These are phyloP conservation scores for Starmerella powellii DNA, from an alignment of 805 yeast genomes.

Conservation along the genomic window DNA sequence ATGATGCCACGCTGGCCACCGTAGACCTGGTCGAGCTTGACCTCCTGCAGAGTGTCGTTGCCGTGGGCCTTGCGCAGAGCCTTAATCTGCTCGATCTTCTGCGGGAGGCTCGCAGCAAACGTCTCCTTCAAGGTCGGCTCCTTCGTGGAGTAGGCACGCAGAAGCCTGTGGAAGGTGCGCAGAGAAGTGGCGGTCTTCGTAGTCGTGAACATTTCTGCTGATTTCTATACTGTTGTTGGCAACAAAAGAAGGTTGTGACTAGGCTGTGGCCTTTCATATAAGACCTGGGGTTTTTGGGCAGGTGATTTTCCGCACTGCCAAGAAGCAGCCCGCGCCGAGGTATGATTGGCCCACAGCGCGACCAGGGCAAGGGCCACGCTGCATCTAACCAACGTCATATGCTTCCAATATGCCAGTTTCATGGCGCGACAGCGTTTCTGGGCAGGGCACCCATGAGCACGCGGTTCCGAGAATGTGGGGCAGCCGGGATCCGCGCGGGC, in stretches of 20 bases:
- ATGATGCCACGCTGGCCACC: slow-evolving; percentile 88
- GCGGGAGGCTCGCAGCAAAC: slow-evolving; percentile 85
- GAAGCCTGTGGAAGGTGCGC: slow-evolving; percentile 12
- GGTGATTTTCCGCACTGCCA: background rate
- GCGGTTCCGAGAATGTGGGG: no score
- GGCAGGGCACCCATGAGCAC: no score
- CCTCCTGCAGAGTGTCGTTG: slow-evolving; percentile 59
- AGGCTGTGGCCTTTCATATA: no score
- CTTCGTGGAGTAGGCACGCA: slow-evolving; percentile 24
- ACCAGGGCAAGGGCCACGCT: no score
- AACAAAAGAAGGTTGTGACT: background rate
- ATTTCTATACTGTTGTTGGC: background rate
- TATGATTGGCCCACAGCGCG: no score
- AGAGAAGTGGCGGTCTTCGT: slow-evolving; percentile 9
- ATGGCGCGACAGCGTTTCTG: no score
- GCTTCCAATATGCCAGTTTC: no score
- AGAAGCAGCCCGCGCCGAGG: no score
- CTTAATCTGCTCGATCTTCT: slow-evolving; percentile 81
- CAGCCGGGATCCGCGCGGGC: no score
- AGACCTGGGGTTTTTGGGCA: no score
- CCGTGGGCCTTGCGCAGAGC: slow-evolving; percentile 84
- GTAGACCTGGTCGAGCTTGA: slow-evolving; percentile 65
- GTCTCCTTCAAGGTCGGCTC: slow-evolving; percentile 69
- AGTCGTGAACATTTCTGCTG: slow-evolving; percentile 11
- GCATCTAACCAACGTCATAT: no score